Percentiles rank a stretch among this genome's conserved stretches.
Evolutionary conservation across 2,329 filamentous ascomycete genomes (phyloP).

Genomic region (Paecilomyces sp.): DNA sequence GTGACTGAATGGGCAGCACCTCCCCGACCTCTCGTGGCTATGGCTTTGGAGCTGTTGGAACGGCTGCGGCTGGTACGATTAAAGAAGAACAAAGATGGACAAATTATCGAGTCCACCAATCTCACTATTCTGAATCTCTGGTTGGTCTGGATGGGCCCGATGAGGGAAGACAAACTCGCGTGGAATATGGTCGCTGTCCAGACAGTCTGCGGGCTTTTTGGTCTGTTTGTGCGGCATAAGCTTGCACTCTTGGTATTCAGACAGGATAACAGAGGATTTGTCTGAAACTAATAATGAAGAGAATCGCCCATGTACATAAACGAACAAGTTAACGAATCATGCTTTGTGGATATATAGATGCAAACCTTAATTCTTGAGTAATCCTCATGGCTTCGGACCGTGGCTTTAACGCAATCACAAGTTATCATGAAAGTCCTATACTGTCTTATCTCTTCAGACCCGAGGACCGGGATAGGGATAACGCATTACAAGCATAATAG

Average conservation of each 20-base stretch:
- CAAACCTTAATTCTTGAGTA: not conserved
- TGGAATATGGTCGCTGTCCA: constrained; percentile 76
- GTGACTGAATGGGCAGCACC: constrained; percentile 71
- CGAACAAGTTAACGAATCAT: not conserved
- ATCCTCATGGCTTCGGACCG: not conserved
- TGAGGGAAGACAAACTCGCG: constrained; percentile 78
- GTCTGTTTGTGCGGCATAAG: constrained; percentile 76
- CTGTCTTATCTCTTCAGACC: not conserved
- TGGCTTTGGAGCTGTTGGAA: constrained; percentile 61
- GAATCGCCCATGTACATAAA: not conserved
- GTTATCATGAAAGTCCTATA: not conserved
- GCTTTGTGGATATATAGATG: not conserved
- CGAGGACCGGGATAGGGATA: not conserved
- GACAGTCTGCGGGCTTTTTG: constrained; percentile 65
- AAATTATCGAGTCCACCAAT: constrained; percentile 75
- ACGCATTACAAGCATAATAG: not conserved
- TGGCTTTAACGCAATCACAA: not conserved
- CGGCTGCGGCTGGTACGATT: constrained; percentile 62
- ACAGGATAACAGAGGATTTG: constrained; percentile 62
- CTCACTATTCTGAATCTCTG: constrained; percentile 92
- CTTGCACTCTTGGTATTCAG: constrained; percentile 84
- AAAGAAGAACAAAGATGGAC: constrained; percentile 58
- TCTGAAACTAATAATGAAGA: constrained; percentile 4
- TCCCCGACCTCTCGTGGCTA: constrained; percentile 57
- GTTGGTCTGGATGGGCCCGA: constrained; percentile 89